These are phyloP conservation scores for Aspergillus transmontanensis DNA, from an alignment of 2,329 filamentous ascomycete genomes.

Conservation along the genomic window DNA sequence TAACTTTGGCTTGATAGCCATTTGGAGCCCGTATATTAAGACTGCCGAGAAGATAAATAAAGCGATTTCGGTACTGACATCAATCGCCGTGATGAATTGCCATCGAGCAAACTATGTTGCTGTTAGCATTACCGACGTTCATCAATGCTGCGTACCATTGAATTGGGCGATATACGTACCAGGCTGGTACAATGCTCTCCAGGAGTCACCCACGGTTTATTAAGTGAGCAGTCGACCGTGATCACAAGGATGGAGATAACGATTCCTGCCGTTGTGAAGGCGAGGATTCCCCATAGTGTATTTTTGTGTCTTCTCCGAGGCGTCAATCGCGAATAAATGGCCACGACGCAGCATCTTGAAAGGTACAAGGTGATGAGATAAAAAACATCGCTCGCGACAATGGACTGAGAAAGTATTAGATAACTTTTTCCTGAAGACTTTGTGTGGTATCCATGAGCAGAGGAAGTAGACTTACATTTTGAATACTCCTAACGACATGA, in stretches of 20 bases:
- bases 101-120: slow-evolving; percentile 20
- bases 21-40: slow-evolving; percentile 25
- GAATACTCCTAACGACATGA: slow-evolving; percentile 9
- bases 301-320: slow-evolving; percentile 36
- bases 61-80: slow-evolving; percentile 25
- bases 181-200: slow-evolving; percentile 1
- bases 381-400: slow-evolving; percentile 33
- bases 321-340: slow-evolving; percentile 37
- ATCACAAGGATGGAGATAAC: not conserved
- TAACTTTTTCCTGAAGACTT: not conserved
- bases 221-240: slow-evolving; percentile 3
- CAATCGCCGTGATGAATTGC: slow-evolving; percentile 26
- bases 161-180: not conserved
- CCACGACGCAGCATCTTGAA: slow-evolving; percentile 19
- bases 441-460: not conserved
- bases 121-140: not conserved
- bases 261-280: slow-evolving; percentile 21
- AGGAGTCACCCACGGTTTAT: slow-evolving; percentile 8
- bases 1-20: slow-evolving; percentile 20
- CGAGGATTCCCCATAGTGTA: slow-evolving; percentile 30
- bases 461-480: slow-evolving; percentile 7
- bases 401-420: slow-evolving; percentile 23
- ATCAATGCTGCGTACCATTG: no score
- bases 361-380: slow-evolving; percentile 43
- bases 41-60: slow-evolving; percentile 20